Evolutionary conservation across 1,139 yeast genomes (phyloP).

Genomic region (Hansenula anomala): DNA sequence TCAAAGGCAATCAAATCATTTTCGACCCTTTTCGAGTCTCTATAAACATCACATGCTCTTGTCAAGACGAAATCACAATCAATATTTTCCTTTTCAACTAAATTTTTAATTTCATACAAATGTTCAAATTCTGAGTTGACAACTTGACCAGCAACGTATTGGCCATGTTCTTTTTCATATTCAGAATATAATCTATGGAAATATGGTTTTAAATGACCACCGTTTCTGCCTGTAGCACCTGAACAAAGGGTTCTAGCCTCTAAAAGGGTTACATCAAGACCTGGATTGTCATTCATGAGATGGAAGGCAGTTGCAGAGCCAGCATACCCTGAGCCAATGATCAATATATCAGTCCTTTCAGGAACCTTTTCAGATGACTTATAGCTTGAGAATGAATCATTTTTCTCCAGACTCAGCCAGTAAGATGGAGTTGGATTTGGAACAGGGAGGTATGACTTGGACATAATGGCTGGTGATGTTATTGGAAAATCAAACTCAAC

Average conservation of each 20-base stretch:
- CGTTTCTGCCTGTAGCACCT: conserved; percentile 47
- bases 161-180: conserved; percentile 23
- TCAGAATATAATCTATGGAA: conserved; percentile 24
- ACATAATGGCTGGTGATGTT: too few species aligned
- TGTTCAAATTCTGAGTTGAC: conserved; percentile 31
- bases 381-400: neutral
- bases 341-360: conserved; percentile 27
- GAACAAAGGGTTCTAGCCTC: conserved; percentile 40
- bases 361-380: conserved; percentile 15
- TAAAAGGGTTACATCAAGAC: conserved; percentile 26
- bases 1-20: conserved; percentile 13
- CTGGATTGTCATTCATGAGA: conserved; percentile 20
- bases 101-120: conserved; percentile 22
- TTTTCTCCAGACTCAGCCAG: neutral
- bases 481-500: too few species aligned
- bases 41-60: conserved; percentile 30
- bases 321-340: conserved; percentile 38
- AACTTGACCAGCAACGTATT: conserved; percentile 28
- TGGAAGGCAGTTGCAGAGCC: conserved; percentile 35
- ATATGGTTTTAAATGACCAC: conserved; percentile 42
- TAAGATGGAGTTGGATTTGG: neutral
- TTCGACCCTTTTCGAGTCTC: conserved; percentile 16
- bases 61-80: conserved; percentile 31
- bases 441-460: neutral
- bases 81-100: conserved; percentile 27